Base-by-base conservation (phyloP, 2,329 filamentous ascomycete species). In the Ophiostoma angusticollis region DNA sequence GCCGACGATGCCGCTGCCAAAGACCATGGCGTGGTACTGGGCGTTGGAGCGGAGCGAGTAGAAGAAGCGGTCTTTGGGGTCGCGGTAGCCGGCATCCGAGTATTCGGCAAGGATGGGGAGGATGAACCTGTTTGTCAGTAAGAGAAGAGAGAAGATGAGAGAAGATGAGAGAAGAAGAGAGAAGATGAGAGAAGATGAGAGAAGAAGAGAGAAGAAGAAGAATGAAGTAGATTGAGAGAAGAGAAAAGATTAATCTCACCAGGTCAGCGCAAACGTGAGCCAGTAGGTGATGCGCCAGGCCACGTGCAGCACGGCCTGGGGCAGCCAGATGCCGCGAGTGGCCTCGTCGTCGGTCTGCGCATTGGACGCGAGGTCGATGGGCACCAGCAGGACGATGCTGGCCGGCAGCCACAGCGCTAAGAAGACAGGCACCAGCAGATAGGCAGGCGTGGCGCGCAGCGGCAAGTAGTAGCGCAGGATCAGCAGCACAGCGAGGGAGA, bases 271-370 rank as follows among this genome's bases (percentile, higher is more conserved):
- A 61, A 98, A 98, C 0, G 89, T 96, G 40, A 98, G 68, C 91
- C 91, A 98, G 62, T 98, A 98, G 16, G 82, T 80, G 47, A 98
- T 89, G 54, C 89, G 75, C 91, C 91, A 98, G 42, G 81, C 80
- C 18, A 95, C 84, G 52, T 93, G 67, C 35, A 95, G 67, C 21
- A 87, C 72, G 35, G 78, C 66, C 48, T 81, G 69, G 5, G 84
- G 81, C 24, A 98, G 71, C 84, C 87, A 95, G 53, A 98, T 83
- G 24, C 87, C 91, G 49, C 80, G 74, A 13, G 74, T 70, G 13
- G 73, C 70, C 44, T 73, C 76, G 58, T 82, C 80, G 44, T 82
- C 78, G 36, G 78, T 77, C 34, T 76, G 72, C 17, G 84, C 80
- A 54, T 75, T 89, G 6, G 87, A 94, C 1, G 89, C 87, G 48